Conservation (phyloP, 805 yeast species). For the Yamadazyma endophytica region DNA sequence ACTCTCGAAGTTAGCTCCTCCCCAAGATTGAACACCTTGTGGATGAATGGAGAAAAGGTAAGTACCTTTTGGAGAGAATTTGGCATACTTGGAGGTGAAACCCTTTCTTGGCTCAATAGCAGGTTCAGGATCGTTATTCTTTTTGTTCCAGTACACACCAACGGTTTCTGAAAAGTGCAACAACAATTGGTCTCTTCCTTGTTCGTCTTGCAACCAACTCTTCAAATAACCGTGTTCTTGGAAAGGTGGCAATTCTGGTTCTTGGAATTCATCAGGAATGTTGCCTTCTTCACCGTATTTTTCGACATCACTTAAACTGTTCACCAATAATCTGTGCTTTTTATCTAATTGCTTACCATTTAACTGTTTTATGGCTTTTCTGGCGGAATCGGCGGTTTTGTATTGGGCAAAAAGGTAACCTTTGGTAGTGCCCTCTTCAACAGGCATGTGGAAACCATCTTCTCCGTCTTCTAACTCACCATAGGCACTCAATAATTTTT, state of each 20-base stretch:
- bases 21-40: conserved; percentile 95
- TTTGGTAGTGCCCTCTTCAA: conserved; percentile 72
- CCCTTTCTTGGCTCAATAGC: conserved; percentile 74
- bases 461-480: conserved; percentile 63
- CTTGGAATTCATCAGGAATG: conserved; percentile 57
- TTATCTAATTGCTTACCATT: conserved; percentile 91
- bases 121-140: conserved; percentile 66
- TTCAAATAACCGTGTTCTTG: conserved; percentile 75
- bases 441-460: conserved; percentile 77
- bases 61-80: conserved; percentile 92
- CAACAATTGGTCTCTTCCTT: conserved; percentile 86
- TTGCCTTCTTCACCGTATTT: conserved; percentile 66
- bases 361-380: conserved; percentile 71
- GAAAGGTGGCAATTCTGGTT: conserved; percentile 71
- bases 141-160: conserved; percentile 83
- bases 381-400: conserved; percentile 62
- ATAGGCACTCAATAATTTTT: conserved; percentile 70
- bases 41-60: conserved; percentile 84
- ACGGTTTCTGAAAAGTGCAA: conserved; percentile 77
- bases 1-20: conserved; percentile 75
- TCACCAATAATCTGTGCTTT: conserved; percentile 84
- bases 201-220: conserved; percentile 86
- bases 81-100: conserved; percentile 85
- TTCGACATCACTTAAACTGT: conserved; percentile 78
- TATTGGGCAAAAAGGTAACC: conserved; percentile 87